Conservation (phyloP, 2,329 filamentous ascomycete species). For the Huntiella savannae region DNA sequence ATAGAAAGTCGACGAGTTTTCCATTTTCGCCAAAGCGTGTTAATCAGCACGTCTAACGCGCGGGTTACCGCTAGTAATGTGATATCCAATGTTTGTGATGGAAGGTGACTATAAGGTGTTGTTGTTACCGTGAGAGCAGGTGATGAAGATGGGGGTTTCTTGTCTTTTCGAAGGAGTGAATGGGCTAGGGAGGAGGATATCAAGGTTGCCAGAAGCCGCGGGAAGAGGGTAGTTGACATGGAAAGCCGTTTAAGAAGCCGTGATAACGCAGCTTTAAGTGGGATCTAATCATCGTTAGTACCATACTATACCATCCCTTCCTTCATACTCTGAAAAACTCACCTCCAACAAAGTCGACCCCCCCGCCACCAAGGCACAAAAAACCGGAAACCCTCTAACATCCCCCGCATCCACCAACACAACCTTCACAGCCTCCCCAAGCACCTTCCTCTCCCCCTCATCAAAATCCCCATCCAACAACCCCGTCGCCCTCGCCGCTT, state of each 20-base stretch:
- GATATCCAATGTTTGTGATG: constrained; percentile 50
- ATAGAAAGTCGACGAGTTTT: constrained; percentile 25
- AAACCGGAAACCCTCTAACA: constrained; percentile 38
- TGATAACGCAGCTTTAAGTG: constrained; percentile 5
- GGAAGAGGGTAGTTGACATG: background rate
- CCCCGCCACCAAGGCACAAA: constrained; percentile 41
- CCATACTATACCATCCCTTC: constrained; percentile 1
- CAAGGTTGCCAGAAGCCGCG: constrained; percentile 36
- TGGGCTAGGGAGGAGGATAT: constrained; percentile 35
- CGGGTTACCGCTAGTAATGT: constrained; percentile 60
- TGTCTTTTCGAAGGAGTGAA: constrained; percentile 33
- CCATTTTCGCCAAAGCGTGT: constrained; percentile 41
- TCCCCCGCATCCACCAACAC: constrained; percentile 34
- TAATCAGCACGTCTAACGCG: constrained; percentile 52
- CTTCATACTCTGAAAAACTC: background rate
- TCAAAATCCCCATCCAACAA: background rate
- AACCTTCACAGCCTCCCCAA: constrained; percentile 9
- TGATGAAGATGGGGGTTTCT: background rate
- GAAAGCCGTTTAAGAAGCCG: constrained; percentile 8
- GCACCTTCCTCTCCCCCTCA: background rate
- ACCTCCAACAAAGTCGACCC: constrained; percentile 43
- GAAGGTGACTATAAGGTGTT: constrained; percentile 20
- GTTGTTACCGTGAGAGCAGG: constrained; percentile 13
- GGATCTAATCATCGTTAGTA: constrained; percentile 5
- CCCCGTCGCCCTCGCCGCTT: background rate